Evolutionary conservation across 176 grass and related monocot species (phyloP).

Genomic region (Triticum turgidum): DNA sequence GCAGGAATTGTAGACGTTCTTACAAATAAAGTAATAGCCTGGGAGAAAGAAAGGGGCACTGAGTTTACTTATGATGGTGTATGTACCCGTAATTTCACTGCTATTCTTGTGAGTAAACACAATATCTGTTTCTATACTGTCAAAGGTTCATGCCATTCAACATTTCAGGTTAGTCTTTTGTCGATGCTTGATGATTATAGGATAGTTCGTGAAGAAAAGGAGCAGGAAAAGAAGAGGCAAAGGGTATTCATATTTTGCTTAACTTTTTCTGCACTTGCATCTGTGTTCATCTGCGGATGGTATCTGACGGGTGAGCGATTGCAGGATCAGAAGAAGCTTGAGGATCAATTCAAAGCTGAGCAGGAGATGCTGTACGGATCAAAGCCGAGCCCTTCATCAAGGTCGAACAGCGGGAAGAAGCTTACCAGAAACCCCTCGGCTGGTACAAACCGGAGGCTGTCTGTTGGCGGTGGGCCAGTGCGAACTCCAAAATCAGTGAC

Average conservation of each 20-base stretch:
- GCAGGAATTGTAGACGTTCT: conserved; percentile 61
- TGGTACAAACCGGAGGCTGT: conserved; percentile 41
- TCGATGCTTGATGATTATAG: conserved; percentile 71
- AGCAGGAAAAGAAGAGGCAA: conserved; percentile 69
- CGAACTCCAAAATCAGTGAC: conserved; percentile 41
- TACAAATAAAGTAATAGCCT: conserved; percentile 46
- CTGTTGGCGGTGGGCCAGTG: conserved; percentile 42
- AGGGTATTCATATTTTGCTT: conserved; percentile 29
- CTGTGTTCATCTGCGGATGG: background rate
- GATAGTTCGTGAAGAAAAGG: conserved; percentile 66
- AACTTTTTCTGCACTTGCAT: background rate
- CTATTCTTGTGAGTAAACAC: background rate
- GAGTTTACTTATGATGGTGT: conserved; percentile 74
- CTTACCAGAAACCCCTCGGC: conserved; percentile 20
- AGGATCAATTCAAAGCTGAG: conserved; percentile 66
- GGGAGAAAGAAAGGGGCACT: conserved; percentile 58
- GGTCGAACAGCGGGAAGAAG: conserved; percentile 54
- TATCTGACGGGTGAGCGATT: conserved; percentile 5
- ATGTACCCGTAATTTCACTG: conserved; percentile 5
- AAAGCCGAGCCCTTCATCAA: conserved; percentile 79
- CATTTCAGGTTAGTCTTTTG: conserved; percentile 53
- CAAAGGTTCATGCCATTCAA: conserved; percentile 14
- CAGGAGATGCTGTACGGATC: conserved; percentile 69
- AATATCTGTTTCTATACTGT: background rate
- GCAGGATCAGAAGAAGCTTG: conserved; percentile 76